Base-by-base conservation (phyloP, 768 basidiomycete species). In the Lactifluus subvellereus region DNA sequence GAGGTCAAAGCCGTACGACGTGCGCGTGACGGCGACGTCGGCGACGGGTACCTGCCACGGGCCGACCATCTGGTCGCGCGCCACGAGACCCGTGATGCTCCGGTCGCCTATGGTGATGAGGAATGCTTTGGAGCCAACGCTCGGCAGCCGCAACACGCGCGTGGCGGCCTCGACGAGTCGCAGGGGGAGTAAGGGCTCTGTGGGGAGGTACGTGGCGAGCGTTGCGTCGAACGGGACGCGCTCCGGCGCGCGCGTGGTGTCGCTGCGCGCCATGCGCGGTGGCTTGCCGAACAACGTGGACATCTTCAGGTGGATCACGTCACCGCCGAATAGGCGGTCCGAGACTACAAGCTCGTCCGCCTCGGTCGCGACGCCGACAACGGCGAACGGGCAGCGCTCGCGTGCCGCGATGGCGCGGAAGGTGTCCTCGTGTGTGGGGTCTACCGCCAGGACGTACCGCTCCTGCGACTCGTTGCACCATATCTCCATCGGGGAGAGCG, bases 391-490 rank as follows among this genome's bases (percentile, higher is more conserved):
- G 72, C 94, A 96, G 56, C 97, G 80, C 72, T 99, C 97, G 68
- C 97, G 82, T 71, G 81, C 80, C 3, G 92, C 92, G 49, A 98
- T 87, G 13, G 69, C 75, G 69, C 86, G 85, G 74, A 99, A 98
- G 5, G 76, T 73, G 2, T 75, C 73, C 22, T 85, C 77, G 61
- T 81, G 82, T 18, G 82, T 80, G 2, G 84, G 83, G 0, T 84
- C 83, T 63, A 99, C 82, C 9, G 97, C 97, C 35, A 98, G 81
- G 33, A 98, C 97, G 72, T 98, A 99, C 43, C 97, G 87, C 71
- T 98, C 97, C 77, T 98, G 97, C 67, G 87, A 89, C 76, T 99
- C 97, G 75, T 99, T 99, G 72, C 97, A 98, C 97, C 97, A 99
- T 54, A 98, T 98, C 76, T 98, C 96, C 96, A 99, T 98, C 0